phyloP scores from a whole-genome alignment of 805 yeast species.

The Ogataea philodendri region DNA sequence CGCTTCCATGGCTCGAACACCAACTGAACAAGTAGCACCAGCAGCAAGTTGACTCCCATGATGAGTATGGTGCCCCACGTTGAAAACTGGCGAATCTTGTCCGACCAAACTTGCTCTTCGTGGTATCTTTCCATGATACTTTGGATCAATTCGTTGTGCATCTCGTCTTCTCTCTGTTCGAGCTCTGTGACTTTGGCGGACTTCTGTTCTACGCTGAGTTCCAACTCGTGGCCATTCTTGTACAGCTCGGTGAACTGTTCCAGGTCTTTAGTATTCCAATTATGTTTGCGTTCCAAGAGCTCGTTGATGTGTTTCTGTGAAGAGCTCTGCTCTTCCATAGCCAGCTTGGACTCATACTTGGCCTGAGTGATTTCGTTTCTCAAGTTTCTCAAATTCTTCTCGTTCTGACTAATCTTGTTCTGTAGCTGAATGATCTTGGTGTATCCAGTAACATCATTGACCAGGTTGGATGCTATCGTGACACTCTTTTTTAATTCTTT shows the following conservation, averaged over 20 bases:
- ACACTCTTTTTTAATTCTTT: slow-evolving; percentile 57
- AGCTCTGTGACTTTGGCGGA: slow-evolving; percentile 46
- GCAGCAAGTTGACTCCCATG: slow-evolving; percentile 79
- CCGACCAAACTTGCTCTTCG: slow-evolving; percentile 98
- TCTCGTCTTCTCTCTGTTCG: slow-evolving; percentile 64
- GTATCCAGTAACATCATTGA: slow-evolving; percentile 93
- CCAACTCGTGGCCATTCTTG: slow-evolving; percentile 74
- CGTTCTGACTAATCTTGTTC: slow-evolving; percentile 54
- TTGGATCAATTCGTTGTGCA: slow-evolving; percentile 65
- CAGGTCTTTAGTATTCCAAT: slow-evolving; percentile 77
- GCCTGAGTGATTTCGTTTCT: slow-evolving; percentile 47
- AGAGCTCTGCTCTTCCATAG: slow-evolving; percentile 59
- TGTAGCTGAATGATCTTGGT: slow-evolving; percentile 73
- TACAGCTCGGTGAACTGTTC: slow-evolving; percentile 82
- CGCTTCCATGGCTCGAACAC: slow-evolving; percentile 95
- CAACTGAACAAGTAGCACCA: slow-evolving; percentile 80
- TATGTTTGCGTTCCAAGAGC: slow-evolving; percentile 75
- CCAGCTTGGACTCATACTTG: slow-evolving; percentile 54
- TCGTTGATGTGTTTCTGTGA: slow-evolving; percentile 88
- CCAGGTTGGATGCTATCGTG: slow-evolving; percentile 58
- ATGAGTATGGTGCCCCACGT: slow-evolving; percentile 95
- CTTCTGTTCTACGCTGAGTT: slow-evolving; percentile 53
- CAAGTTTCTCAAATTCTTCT: slow-evolving; percentile 46
- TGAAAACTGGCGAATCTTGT: slow-evolving; percentile 87
- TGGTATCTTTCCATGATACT: slow-evolving; percentile 86